phyloP scores from a whole-genome alignment of 2,329 filamentous ascomycete genomes.

The Fusarium longipes region DNA sequence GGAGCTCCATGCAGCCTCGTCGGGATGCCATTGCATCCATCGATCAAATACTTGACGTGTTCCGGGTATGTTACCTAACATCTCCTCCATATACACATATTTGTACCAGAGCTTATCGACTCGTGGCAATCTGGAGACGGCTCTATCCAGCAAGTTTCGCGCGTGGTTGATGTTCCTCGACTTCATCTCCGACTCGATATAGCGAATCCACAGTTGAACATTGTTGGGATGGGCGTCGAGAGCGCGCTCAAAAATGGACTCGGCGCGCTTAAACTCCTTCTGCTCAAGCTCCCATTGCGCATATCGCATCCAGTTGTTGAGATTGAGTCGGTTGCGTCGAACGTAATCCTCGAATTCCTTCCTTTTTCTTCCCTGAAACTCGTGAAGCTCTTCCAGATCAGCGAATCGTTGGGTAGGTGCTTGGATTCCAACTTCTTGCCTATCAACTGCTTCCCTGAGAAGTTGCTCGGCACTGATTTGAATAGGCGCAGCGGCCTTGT shows the following conservation, averaged over 20 bases:
- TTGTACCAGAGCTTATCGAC: slow-evolving; percentile 99
- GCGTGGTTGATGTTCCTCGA: slow-evolving; percentile 94
- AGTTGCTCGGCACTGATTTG: slow-evolving; percentile 98
- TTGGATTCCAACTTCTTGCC: slow-evolving; percentile 88
- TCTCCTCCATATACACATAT: slow-evolving; percentile 99
- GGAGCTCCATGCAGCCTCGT: slow-evolving; percentile 93
- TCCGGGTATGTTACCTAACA: slow-evolving; percentile 91
- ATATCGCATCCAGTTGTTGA: slow-evolving; percentile 99
- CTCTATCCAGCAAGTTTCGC: slow-evolving; percentile 90
- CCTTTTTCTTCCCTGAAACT: slow-evolving; percentile 94
- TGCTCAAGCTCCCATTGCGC: slow-evolving; percentile 97
- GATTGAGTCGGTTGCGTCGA: slow-evolving; percentile 90
- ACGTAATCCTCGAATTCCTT: slow-evolving; percentile 99
- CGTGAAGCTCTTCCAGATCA: slow-evolving; percentile 96
- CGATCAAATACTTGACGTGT: slow-evolving; percentile 95
- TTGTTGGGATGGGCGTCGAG: slow-evolving; percentile 91
- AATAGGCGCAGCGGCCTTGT: slow-evolving; percentile 91
- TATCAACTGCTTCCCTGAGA: slow-evolving; percentile 94
- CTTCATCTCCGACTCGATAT: slow-evolving; percentile 97
- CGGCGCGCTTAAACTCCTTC: slow-evolving; percentile 92
- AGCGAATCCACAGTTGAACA: slow-evolving; percentile 88
- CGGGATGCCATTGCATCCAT: slow-evolving; percentile 98
- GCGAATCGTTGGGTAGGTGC: slow-evolving; percentile 94
- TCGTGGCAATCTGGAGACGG: slow-evolving; percentile 89
- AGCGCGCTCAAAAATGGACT: slow-evolving; percentile 93